Evolutionary conservation across 371 early-diverging fungal genomes (phyloP).

Genomic region (Sporodiniella umbellata): DNA sequence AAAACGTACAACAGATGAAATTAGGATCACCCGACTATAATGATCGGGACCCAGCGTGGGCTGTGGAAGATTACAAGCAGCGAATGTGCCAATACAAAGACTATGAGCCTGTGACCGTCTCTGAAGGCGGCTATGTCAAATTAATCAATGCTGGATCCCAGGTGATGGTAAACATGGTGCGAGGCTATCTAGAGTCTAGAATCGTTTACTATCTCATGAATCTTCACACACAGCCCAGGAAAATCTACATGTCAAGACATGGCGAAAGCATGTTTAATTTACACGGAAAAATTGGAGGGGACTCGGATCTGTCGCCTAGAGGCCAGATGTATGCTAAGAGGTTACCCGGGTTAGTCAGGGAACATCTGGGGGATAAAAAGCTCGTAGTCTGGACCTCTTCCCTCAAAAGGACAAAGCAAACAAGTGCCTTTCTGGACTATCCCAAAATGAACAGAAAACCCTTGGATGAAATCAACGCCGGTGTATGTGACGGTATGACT

Average conservation of each 20-base stretch:
- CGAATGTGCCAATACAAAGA: conserved; percentile 91
- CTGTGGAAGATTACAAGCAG: conserved; percentile 72
- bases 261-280: conserved; percentile 92
- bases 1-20: conserved; percentile 94
- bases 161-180: conserved; percentile 85
- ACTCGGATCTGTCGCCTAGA: conserved; percentile 85
- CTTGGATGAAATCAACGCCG: conserved; percentile 95
- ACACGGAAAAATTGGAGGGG: conserved; percentile 92
- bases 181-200: conserved; percentile 91
- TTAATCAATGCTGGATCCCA: conserved; percentile 92
- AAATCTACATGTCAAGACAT: conserved; percentile 88
- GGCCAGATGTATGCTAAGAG: conserved; percentile 82
- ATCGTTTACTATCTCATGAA: conserved; percentile 98
- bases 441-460: conserved; percentile 94
- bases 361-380: conserved; percentile 65
- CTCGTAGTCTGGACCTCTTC: conserved; percentile 96
- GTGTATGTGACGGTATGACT: conserved; percentile 97
- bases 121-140: conserved; percentile 84
- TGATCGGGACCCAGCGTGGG: conserved; percentile 59
- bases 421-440: conserved; percentile 74
- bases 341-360: conserved; percentile 78
- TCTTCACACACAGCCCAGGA: conserved; percentile 91
- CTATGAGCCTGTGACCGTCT: conserved; percentile 85
- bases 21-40: conserved; percentile 93
- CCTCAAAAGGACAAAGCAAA: conserved; percentile 87